These are phyloP conservation scores for Camellia sinensis DNA, from an alignment of 148 eudicot species.

Conservation along the genomic window DNA sequence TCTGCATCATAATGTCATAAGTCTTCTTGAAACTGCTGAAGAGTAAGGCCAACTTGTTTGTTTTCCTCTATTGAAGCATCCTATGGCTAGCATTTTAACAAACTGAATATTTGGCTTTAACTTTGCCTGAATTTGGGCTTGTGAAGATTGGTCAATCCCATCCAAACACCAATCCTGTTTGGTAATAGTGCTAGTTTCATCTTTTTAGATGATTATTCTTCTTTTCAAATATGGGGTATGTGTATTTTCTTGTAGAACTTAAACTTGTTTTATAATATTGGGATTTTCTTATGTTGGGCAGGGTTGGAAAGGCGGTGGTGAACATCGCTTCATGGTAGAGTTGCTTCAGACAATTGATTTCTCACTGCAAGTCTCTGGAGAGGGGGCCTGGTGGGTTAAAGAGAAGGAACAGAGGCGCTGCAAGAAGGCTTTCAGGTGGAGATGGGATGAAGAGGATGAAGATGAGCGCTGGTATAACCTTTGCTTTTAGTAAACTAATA, in stretches of 20 bases:
- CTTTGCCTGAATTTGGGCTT: neutral
- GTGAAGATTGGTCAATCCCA: neutral
- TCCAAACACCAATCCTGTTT: neutral
- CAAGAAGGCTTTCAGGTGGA: slow-evolving; percentile 39
- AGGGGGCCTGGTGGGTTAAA: slow-evolving; percentile 46
- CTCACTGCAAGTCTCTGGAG: slow-evolving; percentile 39
- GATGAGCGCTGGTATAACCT: slow-evolving; percentile 13
- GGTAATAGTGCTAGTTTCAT: neutral
- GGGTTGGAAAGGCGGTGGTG: slow-evolving; percentile 47
- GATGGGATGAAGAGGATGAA: slow-evolving; percentile 44
- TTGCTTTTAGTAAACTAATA: neutral
- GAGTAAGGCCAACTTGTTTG: neutral
- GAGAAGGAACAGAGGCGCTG: slow-evolving; percentile 49
- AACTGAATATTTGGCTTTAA: neutral
- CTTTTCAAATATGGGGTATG: neutral
- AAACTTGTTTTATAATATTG: slow-evolving; percentile 4
- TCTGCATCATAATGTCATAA: neutral
- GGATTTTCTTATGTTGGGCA: slow-evolving; percentile 11
- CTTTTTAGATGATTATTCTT: neutral
- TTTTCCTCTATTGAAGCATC: neutral
- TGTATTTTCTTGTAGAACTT: neutral
- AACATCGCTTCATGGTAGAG: slow-evolving; percentile 45
- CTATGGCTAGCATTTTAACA: neutral
- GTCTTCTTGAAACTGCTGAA: neutral
- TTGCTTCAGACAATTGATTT: slow-evolving; percentile 41